phyloP scores from a whole-genome alignment of 1,284 basidiomycete genomes.

The Abortiporus biennis region DNA sequence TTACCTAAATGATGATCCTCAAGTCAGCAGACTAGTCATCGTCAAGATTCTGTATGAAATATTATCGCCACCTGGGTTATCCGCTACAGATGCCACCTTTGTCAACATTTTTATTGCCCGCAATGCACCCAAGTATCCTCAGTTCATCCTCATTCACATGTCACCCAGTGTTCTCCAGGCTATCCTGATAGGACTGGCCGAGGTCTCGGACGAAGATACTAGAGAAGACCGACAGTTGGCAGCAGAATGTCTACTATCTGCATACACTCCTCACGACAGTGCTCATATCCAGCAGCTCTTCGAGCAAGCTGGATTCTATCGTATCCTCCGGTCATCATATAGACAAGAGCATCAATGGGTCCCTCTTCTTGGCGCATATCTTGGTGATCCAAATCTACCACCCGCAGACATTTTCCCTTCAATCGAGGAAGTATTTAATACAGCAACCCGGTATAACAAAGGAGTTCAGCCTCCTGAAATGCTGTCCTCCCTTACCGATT shows the following conservation, averaged over 20 bases:
- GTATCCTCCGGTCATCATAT: conserved; percentile 82
- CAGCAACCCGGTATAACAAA: conserved; percentile 38
- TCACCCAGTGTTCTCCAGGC: conserved; percentile 63
- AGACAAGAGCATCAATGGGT: conserved; percentile 75
- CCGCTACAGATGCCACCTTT: conserved; percentile 69
- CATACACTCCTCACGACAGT: conserved; percentile 79
- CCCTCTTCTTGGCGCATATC: conserved; percentile 62
- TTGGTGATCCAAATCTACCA: conserved; percentile 72
- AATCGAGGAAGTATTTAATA: conserved; percentile 57
- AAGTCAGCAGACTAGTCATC: conserved; percentile 76
- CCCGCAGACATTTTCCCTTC: conserved; percentile 56
- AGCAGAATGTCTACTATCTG: conserved; percentile 91
- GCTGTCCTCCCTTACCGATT: conserved; percentile 40
- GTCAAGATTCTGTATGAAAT: conserved; percentile 86
- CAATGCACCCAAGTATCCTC: conserved; percentile 95
- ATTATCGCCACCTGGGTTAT: conserved; percentile 46
- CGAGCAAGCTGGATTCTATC: conserved; percentile 82
- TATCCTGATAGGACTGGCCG: conserved; percentile 75
- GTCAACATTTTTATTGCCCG: conserved; percentile 94
- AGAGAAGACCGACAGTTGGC: conserved; percentile 94
- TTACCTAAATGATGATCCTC: conserved; percentile 77
- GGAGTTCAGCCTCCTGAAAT: conserved; percentile 49
- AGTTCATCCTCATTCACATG: conserved; percentile 75
- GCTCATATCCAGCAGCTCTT: conserved; percentile 69
- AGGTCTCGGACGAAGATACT: conserved; percentile 68